A percentile compares a stretch with the other conserved stretches of the same genome.
Conservation (phyloP, 2,329 filamentous ascomycete genomes). For the Alternaria dauci region DNA sequence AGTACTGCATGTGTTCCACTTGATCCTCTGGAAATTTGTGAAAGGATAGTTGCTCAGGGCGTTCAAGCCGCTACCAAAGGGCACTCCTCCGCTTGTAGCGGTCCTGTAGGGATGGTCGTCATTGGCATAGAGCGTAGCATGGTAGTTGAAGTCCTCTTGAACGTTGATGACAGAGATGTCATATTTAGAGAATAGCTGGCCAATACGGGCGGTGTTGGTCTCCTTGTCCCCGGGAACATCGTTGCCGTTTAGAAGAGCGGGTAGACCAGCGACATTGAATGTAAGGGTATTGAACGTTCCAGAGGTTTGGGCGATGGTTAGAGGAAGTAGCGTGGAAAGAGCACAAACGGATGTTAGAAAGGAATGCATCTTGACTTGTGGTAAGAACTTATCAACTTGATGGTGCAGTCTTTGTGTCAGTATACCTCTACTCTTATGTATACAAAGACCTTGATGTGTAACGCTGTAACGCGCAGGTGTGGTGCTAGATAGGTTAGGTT, state of each 20-base stretch:
- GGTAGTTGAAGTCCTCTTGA: conserved; percentile 76
- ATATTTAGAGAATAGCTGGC: conserved; percentile 64
- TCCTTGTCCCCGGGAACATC: conserved; percentile 69
- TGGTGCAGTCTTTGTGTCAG: background rate
- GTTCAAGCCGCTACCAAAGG: conserved; percentile 71
- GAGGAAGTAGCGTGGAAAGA: conserved; percentile 18
- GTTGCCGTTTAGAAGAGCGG: conserved; percentile 65
- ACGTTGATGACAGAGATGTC: conserved; percentile 70
- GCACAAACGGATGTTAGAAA: conserved; percentile 9
- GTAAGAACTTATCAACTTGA: background rate
- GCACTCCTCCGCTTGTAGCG: conserved; percentile 70
- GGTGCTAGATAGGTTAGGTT: conserved; percentile 1
- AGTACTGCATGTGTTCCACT: conserved; percentile 66
- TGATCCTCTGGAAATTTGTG: conserved; percentile 63
- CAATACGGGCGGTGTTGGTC: conserved; percentile 65
- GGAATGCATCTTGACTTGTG: conserved; percentile 23
- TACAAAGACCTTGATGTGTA: conserved; percentile 6
- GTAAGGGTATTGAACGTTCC: conserved; percentile 63
- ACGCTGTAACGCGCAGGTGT: conserved; percentile 1
- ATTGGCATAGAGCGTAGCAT: conserved; percentile 66
- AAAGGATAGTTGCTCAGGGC: conserved; percentile 67
- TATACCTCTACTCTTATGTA: conserved; percentile 10
- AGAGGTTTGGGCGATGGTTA: conserved; percentile 32
- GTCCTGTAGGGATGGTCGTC: conserved; percentile 69
- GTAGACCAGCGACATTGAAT: conserved; percentile 69